phyloP scores from a whole-genome alignment of 2,329 filamentous ascomycete genomes.

The Taxawa tesnikishii region DNA sequence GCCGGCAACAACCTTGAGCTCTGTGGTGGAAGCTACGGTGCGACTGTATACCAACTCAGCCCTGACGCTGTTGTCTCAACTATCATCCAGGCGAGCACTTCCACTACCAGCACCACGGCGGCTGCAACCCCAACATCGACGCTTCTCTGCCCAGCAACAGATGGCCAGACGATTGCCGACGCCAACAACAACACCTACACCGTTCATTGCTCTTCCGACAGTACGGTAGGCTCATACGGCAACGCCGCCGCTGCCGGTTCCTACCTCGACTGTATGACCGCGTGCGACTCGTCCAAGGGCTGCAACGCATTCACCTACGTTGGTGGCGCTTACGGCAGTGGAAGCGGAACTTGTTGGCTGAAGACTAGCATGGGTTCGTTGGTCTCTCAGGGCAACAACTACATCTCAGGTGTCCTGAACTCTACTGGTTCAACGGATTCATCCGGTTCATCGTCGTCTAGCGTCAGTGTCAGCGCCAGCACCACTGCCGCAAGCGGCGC shows the following conservation, averaged over 20 bases:
- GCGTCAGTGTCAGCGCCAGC: constrained; percentile 3
- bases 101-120: constrained; percentile 3
- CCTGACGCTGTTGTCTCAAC: constrained; percentile 5
- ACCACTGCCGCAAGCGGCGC: constrained; percentile 4
- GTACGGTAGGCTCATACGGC: constrained; percentile 7
- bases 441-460: constrained; percentile 2
- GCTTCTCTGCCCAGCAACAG: constrained; percentile 1
- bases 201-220: constrained; percentile 9
- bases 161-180: constrained; percentile 2
- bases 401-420: constrained; percentile 7
- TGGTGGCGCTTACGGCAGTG: constrained; percentile 9
- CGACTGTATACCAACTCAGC: constrained; percentile 12
- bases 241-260: constrained; percentile 5
- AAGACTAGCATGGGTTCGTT: constrained; percentile 9
- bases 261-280: constrained; percentile 10
- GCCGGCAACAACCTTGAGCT: constrained; percentile 16
- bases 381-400: constrained; percentile 4
- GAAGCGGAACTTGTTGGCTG: constrained; percentile 14
- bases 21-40: constrained; percentile 15
- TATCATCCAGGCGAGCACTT: constrained; percentile 7
- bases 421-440: constrained; percentile 1
- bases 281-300: constrained; percentile 7
- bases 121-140: constrained; percentile 6
- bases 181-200: constrained; percentile 4
- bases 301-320: constrained; percentile 10